These are phyloP conservation scores for Sophora flavescens DNA, from an alignment of 306 rosid species.

Conservation along the genomic window DNA sequence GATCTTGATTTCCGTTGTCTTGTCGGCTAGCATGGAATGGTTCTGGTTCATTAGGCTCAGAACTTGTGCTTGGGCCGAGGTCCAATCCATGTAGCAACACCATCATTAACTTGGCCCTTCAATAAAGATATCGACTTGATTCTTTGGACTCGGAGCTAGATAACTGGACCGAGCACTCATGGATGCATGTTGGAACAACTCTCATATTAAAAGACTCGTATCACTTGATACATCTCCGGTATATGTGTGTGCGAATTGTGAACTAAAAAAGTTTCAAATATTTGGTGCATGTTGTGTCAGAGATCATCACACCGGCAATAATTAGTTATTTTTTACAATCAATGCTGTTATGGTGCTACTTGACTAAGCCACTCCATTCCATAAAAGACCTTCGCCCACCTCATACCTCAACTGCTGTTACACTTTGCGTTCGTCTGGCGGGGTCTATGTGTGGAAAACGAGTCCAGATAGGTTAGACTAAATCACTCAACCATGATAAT, in stretches of 20 bases:
- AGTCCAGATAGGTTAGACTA: background rate
- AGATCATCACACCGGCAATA: conserved; percentile 30
- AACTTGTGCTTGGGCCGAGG: no score
- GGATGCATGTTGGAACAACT: no score
- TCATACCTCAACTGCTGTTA: background rate
- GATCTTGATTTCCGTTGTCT: no score
- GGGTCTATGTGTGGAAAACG: background rate
- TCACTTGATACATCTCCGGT: no score
- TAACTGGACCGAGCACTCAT: no score
- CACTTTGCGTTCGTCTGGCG: background rate
- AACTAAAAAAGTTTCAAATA: background rate
- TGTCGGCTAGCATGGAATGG: no score
- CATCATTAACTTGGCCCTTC: no score
- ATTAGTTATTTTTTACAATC: background rate
- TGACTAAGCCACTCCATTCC: conserved; percentile 14
- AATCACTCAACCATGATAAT: background rate
- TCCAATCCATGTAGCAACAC: no score
- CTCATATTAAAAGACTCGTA: no score
- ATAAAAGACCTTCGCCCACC: background rate
- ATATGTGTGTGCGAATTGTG: background rate
- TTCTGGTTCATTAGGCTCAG: no score
- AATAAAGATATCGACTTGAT: no score
- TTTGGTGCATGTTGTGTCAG: conserved; percentile 50
- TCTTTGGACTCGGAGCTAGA: no score
- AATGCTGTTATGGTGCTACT: background rate